Evolutionary conservation across 148 eudicot species (phyloP), one percentile per base, ranked within the genome.

Genomic region (Fagopyrum tataricum): DNA sequence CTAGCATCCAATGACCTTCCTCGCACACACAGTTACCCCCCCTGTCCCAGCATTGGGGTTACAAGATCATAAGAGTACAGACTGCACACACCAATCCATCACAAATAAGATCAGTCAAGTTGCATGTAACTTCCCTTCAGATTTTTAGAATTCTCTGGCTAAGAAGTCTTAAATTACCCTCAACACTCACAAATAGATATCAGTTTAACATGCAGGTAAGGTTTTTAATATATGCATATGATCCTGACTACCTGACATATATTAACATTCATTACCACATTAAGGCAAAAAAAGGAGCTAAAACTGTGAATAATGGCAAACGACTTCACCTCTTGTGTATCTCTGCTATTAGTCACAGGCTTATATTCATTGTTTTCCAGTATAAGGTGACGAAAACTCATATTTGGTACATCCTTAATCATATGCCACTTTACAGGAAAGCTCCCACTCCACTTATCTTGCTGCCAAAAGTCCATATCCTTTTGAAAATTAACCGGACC

Each of bases 391-490:
- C 99, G 84, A 52, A 95, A 85, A 80, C 77, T 86, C 58, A 87
- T 85, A 77, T 95, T 95, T 49, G 96, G 92, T 56, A 90, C 89
- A 84, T 95, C 99, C 81, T 92, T 95, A 41, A 95, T 84, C 17
- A 95, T 83, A 83, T 92, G 97, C 99, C 99, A 95, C 78, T 95
- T 92, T 10, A 95, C 97, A 79, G 96, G 91, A 79, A 95, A 95
- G 79, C 99, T 90, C 47, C 97, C 97, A 77, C 92, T 88, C 99
- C 99, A 95, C 83, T 95, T 95, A 78, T 95, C 99, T 83, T 95
- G 99, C 89, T 95, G 99, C 99, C 99, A 95, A 79, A 95, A 95
- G 81, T 95, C 99, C 99, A 95, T 95, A 79, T 95, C 96, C 44
- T 82, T 85, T 49, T 76, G 81, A 73, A 92, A 92, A 74, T 95